Conservation (phyloP, 306 rosid genomes). For the Acacia acuminata region DNA sequence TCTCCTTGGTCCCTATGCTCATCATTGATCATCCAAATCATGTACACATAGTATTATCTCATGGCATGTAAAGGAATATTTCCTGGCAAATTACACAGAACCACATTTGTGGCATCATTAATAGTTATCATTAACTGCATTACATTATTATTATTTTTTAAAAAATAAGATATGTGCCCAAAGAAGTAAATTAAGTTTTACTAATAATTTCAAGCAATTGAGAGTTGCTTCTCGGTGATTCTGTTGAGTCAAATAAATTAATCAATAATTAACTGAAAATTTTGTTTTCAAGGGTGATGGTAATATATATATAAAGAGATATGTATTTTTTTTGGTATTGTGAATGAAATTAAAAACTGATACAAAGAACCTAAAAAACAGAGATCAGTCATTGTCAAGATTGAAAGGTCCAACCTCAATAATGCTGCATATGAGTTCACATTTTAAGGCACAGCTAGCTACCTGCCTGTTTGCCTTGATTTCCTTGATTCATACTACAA, state of each 20-base stretch:
- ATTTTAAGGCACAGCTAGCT: neutral
- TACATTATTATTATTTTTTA: neutral
- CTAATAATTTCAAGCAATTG: no score
- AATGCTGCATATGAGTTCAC: neutral
- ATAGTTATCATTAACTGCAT: neutral
- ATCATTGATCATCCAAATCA: constrained; percentile 6
- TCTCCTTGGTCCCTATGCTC: constrained; percentile 14
- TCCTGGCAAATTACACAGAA: constrained; percentile 3
- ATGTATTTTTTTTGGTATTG: neutral
- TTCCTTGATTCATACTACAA: neutral
- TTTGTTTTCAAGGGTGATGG: neutral
- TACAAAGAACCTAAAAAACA: neutral
- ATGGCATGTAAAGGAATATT: neutral
- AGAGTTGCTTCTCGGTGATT: no score
- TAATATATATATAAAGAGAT: no score
- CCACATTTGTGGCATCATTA: neutral
- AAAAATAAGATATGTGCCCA: neutral
- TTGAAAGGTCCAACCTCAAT: neutral
- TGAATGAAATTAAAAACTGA: neutral
- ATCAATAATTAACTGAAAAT: neutral
- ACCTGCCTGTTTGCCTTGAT: neutral
- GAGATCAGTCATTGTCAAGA: neutral
- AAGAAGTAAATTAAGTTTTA: neutral
- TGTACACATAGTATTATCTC: neutral
- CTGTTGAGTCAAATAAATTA: no score